Conservation (phyloP, 2,329 filamentous ascomycete genomes). For the Cercospora sp. region DNA sequence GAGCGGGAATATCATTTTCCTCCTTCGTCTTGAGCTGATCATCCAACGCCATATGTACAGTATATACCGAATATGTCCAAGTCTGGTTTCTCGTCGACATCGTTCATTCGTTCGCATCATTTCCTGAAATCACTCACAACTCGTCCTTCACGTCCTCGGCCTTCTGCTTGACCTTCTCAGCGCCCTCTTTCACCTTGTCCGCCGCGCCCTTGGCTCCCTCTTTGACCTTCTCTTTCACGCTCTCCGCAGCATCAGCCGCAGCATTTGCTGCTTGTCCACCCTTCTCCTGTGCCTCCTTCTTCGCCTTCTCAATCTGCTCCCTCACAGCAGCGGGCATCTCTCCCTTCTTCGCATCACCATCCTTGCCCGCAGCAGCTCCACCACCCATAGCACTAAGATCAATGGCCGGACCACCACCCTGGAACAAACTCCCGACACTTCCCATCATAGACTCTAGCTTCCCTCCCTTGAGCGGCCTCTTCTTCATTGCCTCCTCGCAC, state of each 20-base stretch:
- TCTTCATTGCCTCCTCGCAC: slow-evolving; percentile 35
- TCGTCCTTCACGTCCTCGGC: slow-evolving; percentile 16
- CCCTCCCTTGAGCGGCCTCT: slow-evolving; percentile 36
- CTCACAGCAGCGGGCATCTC: slow-evolving; percentile 29
- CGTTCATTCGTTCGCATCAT: not conserved
- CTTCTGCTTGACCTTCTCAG: slow-evolving; percentile 8
- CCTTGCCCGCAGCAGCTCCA: not conserved
- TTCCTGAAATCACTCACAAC: not conserved
- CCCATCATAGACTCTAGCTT: slow-evolving; percentile 33
- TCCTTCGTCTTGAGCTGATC: not conserved
- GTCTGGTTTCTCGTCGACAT: not conserved
- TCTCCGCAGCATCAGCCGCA: slow-evolving; percentile 6
- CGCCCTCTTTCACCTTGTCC: slow-evolving; percentile 1
- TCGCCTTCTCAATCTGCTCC: slow-evolving; percentile 25
- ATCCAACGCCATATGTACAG: not conserved
- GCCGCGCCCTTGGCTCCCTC: not conserved
- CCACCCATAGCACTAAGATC: slow-evolving; percentile 1
- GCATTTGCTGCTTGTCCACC: not conserved
- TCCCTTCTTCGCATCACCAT: slow-evolving; percentile 13
- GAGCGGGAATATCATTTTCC: not conserved
- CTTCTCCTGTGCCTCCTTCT: slow-evolving; percentile 16
- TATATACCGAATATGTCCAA: not conserved
- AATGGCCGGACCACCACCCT: slow-evolving; percentile 15
- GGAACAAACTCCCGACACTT: slow-evolving; percentile 20
- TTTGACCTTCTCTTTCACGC: slow-evolving; percentile 12